Base-by-base conservation (phyloP, 768 basidiomycete genomes). In the Lactarius pseudohatsudake region DNA sequence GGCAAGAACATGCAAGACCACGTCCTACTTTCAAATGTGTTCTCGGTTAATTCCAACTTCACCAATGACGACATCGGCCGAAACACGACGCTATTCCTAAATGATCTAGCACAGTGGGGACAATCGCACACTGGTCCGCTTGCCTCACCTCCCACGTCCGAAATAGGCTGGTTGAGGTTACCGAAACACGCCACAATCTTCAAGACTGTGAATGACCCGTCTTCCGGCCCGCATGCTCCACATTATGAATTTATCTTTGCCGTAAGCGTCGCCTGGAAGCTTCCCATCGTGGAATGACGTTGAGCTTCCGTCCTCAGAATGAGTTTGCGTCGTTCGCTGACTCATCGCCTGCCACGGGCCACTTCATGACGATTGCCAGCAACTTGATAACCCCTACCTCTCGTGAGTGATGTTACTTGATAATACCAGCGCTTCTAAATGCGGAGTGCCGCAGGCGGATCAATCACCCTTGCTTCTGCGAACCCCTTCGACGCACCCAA, bases 1-100 rank as follows among this genome's bases (percentile, higher is more conserved):
- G 77, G 77, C 16, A 66, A 72, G 63, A 68, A 77, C 64, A 64
- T 77, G 28, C 50, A 63, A 7, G 76, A 77, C 61, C 75, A 76
- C 61, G 66, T 69, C 30, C 8, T 34, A 10, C 30, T 62, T 30
- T 15, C 58, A 1, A 56, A 62, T 18, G 38, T 53, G 9, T 71
- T 30, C 28, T 55, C 54, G 1, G 57, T 64, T 8, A 65, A 62
- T 28, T 40, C 64, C 7, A 65, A 64, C 16, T 57, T 56, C 16
- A 67, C 66, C 38, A n/a, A 40, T 15, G 66, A 67, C 28, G 66
- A 67, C 30, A 28, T 59, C 28, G 34, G 18, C 41, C 61, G 61
- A 20, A 71, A 71, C 53, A 18, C 57, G 26, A 71, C 67, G 4
- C 43, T 71, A 16, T n/a, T 38, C 22, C 28, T 40, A 22, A 36